Base-by-base conservation (phyloP, 768 basidiomycete species). In the Obba rivulosa region DNA sequence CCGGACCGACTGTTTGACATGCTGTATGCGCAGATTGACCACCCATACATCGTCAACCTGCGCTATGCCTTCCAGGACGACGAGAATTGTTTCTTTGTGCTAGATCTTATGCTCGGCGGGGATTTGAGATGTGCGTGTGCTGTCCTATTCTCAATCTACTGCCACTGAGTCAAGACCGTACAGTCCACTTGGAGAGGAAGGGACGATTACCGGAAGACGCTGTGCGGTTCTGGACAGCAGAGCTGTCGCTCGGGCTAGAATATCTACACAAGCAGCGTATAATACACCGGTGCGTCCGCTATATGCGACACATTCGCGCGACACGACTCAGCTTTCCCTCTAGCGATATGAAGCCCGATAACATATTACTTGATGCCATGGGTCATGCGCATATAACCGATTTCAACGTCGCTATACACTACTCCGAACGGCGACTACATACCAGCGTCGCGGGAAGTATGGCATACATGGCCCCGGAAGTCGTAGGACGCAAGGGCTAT, bases 381-480 rank as follows among this genome's bases (percentile, higher is more conserved):
- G 96, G 96, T 0, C 94, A 99, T 62, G 95, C 91, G 1, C 95
- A 98, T 62, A 73, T 99, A 58, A 98, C 96, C 8, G 96, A 99
- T 69, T 96, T 99, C 73, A 99, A 99, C 61, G 93, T 99, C 56
- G 96, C 95, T 20, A 95, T 98, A 8, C 95, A 98, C 66, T 97
- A 92, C 64, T 95, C 94, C 10, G 88, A 91, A 51, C 77, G 85
- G 45, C 79, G 94, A 31, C 61, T 87, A 52, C 85, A 98, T 66
- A 92, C 90, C 0, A 92, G 90, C 51, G 88, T 99, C 14, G 95
- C 96, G 7, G 96, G 96, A 3, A 93, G 90, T 61, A 94, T 99
- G 92, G 95, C 96, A 0, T 99, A 99, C 70, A 99, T 99, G 96
- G 94, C 94, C 9, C 94, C 95, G 0, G 92, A 99, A 66, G 87